These are phyloP conservation scores for Aspergillus nanangensis DNA, from an alignment of 495 filamentous ascomycete species.

Conservation along the genomic window DNA sequence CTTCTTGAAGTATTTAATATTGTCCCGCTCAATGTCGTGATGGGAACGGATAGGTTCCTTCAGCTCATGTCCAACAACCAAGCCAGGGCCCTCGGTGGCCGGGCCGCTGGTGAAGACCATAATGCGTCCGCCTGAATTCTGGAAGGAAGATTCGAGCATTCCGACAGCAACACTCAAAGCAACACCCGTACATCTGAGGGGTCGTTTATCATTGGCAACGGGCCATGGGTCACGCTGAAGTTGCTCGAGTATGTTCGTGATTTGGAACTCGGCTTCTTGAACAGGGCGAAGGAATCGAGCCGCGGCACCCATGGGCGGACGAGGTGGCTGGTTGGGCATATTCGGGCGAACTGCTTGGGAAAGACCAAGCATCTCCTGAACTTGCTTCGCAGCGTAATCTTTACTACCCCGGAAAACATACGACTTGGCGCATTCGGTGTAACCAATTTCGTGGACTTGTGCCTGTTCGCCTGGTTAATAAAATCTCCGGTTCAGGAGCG, in stretches of 20 bases:
- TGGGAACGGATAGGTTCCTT: conserved; percentile 97
- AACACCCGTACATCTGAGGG: conserved; percentile 91
- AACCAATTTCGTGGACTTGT: conserved; percentile 97
- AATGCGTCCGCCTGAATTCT: conserved; percentile 89
- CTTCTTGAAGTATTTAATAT: conserved; percentile 99
- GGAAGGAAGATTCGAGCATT: conserved; percentile 88
- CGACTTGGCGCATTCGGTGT: conserved; percentile 97
- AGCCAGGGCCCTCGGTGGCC: conserved; percentile 92
- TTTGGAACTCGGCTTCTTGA: conserved; percentile 95
- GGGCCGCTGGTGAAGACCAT: conserved; percentile 97
- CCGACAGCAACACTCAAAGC: conserved; percentile 93
- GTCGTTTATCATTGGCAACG: conserved; percentile 88
- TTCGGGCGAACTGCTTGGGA: conserved; percentile 68
- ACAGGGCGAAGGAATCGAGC: conserved; percentile 92
- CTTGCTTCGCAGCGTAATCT: conserved; percentile 93
- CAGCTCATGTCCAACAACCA: conserved; percentile 96
- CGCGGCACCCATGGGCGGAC: conserved; percentile 75
- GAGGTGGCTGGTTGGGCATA: conserved; percentile 74
- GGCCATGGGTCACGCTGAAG: conserved; percentile 98
- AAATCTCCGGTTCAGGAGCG: not conserved
- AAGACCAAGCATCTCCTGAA: conserved; percentile 96
- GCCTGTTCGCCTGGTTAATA: conserved; percentile 50
- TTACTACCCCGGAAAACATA: conserved; percentile 98
- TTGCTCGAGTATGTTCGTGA: conserved; percentile 95
- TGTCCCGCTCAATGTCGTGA: conserved; percentile 97